Evolutionary conservation across 345 rosid genomes (phyloP).

Genomic region (Corchorus capsularis): DNA sequence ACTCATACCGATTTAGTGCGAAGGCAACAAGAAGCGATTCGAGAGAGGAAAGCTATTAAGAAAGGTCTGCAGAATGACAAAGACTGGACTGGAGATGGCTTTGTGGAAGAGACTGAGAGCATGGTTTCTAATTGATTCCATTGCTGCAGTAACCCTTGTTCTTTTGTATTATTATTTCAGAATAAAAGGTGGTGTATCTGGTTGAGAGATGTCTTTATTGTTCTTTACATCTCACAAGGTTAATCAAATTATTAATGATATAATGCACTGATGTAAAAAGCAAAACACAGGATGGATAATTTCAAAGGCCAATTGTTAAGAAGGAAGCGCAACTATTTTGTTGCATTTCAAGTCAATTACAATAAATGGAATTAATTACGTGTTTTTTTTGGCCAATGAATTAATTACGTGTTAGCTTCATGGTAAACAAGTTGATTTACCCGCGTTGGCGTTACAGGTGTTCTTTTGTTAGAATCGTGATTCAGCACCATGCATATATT

Average conservation of each 20-base stretch:
- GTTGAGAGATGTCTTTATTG: constrained; percentile 6
- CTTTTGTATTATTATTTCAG: constrained; percentile 10
- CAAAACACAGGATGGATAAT: no score
- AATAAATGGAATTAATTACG: no score
- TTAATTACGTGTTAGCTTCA: background rate
- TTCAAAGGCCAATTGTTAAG: background rate
- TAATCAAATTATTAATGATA: background rate
- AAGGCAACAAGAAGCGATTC: constrained; percentile 85
- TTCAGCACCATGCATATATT: no score
- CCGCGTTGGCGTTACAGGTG: no score
- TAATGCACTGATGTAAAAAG: background rate
- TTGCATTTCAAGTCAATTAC: background rate
- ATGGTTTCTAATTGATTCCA: constrained; percentile 82
- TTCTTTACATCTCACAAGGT: background rate
- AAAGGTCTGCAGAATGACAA: constrained; percentile 88
- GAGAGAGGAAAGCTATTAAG: constrained; percentile 69
- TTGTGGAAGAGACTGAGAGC: constrained; percentile 88
- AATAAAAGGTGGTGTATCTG: constrained; percentile 18
- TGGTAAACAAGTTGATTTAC: no score
- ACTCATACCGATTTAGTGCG: constrained; percentile 82
- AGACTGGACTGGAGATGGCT: constrained; percentile 99
- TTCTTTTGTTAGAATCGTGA: no score
- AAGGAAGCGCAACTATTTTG: constrained; percentile 1
- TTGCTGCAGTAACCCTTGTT: constrained; percentile 20
- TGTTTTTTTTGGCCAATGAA: no score